Percentiles rank a stretch among this genome's conserved stretches.
These are phyloP conservation scores for Candolleomyces efflorescens DNA, from an alignment of 768 basidiomycete species.

Conservation along the genomic window DNA sequence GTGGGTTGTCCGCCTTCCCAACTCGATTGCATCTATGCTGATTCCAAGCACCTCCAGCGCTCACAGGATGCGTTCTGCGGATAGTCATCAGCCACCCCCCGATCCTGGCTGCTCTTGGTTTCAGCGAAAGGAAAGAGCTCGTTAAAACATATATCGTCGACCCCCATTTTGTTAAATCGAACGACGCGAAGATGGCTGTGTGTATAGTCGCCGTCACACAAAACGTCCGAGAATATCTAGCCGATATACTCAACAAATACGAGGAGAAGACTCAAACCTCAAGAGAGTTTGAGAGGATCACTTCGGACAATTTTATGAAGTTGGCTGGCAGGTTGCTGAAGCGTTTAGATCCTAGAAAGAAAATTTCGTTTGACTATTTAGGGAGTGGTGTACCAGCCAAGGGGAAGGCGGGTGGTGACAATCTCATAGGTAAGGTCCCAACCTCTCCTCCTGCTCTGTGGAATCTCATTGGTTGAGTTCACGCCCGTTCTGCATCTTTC, in stretches of 20 bases:
- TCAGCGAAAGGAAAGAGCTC: slow-evolving; percentile 39
- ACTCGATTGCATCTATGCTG: background rate
- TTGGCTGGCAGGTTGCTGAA: slow-evolving; percentile 8
- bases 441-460: background rate
- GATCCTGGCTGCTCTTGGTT: slow-evolving; percentile 35
- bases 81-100: background rate
- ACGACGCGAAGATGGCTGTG: slow-evolving; percentile 68
- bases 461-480: background rate
- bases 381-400: slow-evolving; percentile 2
- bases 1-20: slow-evolving; percentile 31
- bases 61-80: background rate
- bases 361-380: slow-evolving; percentile 27
- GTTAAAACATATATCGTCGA: slow-evolving; percentile 60
- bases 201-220: slow-evolving; percentile 62
- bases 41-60: slow-evolving; percentile 20
- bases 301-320: slow-evolving; percentile 35
- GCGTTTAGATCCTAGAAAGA: slow-evolving; percentile 29
- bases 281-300: slow-evolving; percentile 22
- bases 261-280: slow-evolving; percentile 32
- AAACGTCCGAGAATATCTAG: slow-evolving; percentile 54
- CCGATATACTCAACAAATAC: slow-evolving; percentile 44
- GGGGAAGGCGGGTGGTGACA: slow-evolving; percentile 26
- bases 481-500: background rate
- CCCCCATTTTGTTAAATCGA: slow-evolving; percentile 52
- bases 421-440: slow-evolving; percentile 45